Evolutionary conservation across 345 rosid genomes (phyloP).

Genomic region (Odontarrhena argentea): DNA sequence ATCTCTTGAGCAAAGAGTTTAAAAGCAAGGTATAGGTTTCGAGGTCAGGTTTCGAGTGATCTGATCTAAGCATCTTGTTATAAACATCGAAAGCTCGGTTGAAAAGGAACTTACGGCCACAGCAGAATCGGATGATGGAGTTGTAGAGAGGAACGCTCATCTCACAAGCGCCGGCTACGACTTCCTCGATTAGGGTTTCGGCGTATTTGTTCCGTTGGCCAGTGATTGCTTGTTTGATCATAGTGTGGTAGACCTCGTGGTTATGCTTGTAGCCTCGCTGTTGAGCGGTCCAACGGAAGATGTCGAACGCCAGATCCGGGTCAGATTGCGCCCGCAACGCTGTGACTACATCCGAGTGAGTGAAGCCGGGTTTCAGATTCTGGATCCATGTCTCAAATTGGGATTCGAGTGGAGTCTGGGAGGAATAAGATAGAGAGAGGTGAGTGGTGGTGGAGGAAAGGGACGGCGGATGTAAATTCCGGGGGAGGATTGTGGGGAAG

Average conservation of each 20-base stretch:
- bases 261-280: slow-evolving; percentile 74
- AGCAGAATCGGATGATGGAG: slow-evolving; percentile 68
- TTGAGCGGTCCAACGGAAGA: slow-evolving; percentile 91
- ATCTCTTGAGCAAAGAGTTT: slow-evolving; percentile 66
- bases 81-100: slow-evolving; percentile 81
- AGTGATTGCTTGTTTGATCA: slow-evolving; percentile 58
- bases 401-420: slow-evolving; percentile 72
- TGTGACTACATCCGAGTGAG: slow-evolving; percentile 58
- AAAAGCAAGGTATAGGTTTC: slow-evolving; percentile 73
- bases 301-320: slow-evolving; percentile 84
- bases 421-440: slow-evolving; percentile 32
- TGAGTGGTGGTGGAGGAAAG: slow-evolving; percentile 34
- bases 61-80: slow-evolving; percentile 72
- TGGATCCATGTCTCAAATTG: slow-evolving; percentile 86
- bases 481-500: slow-evolving; percentile 8
- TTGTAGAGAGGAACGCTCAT: slow-evolving; percentile 71
- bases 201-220: slow-evolving; percentile 72
- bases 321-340: slow-evolving; percentile 79
- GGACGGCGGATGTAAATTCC: slow-evolving; percentile 6
- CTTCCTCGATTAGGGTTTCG: slow-evolving; percentile 77
- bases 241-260: slow-evolving; percentile 60
- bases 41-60: slow-evolving; percentile 68
- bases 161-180: slow-evolving; percentile 84
- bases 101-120: slow-evolving; percentile 72
- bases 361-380: slow-evolving; percentile 81